Percentiles rank a stretch among this genome's conserved stretches.
Evolutionary conservation across 371 early-diverging fungal species (phyloP).

Genomic region (Mortierella sp.): DNA sequence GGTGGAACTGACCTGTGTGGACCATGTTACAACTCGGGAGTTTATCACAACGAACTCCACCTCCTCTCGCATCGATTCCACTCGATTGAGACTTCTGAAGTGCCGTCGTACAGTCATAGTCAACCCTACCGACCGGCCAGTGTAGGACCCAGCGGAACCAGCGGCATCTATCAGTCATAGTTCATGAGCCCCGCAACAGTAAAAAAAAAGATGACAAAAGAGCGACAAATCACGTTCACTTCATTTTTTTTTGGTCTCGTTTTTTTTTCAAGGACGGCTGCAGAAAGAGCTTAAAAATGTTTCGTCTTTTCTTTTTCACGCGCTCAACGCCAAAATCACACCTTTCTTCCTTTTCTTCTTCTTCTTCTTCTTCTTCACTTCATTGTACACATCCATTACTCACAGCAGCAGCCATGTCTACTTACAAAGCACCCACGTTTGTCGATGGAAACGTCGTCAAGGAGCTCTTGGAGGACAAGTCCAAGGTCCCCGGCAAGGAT

Average conservation of each 20-base stretch:
- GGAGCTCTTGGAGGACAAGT: constrained; percentile 66
- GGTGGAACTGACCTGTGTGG: constrained; percentile 54
- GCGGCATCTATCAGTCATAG: constrained; percentile 11
- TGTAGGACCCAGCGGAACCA: constrained; percentile 38
- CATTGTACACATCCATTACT: background rate
- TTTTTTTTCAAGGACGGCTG: background rate
- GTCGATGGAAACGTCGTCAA: constrained; percentile 74
- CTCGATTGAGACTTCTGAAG: constrained; percentile 35
- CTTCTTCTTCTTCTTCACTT: background rate
- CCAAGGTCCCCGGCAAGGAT: constrained; percentile 70
- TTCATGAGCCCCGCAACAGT: background rate
- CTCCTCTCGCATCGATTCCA: constrained; percentile 45
- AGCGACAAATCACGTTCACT: background rate
- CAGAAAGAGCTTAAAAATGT: background rate
- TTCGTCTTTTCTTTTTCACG: background rate
- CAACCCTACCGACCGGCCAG: constrained; percentile 14
- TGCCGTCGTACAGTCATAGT: constrained; percentile 25
- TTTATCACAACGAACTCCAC: constrained; percentile 39
- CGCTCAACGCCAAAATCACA: constrained; percentile 9
- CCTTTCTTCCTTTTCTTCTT: background rate
- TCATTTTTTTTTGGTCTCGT: too few species aligned
- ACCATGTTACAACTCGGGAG: constrained; percentile 36
- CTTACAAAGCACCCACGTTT: constrained; percentile 41
- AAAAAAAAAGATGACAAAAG: background rate
- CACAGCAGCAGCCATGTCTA: constrained; percentile 11